Percentiles rank a stretch among this genome's conserved stretches.
Evolutionary conservation across 495 filamentous ascomycete genomes (phyloP).

Genomic region (Sporormia fimetaria): DNA sequence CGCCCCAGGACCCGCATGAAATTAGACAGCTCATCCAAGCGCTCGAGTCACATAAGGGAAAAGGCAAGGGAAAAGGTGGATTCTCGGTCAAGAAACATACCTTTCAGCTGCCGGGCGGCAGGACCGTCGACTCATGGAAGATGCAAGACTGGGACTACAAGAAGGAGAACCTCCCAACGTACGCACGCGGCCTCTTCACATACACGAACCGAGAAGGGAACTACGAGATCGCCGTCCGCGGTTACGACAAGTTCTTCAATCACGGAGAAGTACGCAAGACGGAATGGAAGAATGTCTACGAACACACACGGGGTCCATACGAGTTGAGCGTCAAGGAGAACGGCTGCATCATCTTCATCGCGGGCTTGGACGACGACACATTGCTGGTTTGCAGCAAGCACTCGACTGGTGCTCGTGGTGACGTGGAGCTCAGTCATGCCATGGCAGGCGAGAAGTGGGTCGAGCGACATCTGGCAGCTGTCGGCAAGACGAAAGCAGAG

Average conservation of each 20-base stretch:
- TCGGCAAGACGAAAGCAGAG: slow-evolving; percentile 66
- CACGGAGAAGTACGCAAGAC: slow-evolving; percentile 66
- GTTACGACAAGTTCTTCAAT: slow-evolving; percentile 99
- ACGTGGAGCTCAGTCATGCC: slow-evolving; percentile 67
- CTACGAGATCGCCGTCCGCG: slow-evolving; percentile 69
- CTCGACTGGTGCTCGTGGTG: slow-evolving; percentile 67
- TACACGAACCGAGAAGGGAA: slow-evolving; percentile 47
- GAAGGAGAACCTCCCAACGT: slow-evolving; percentile 66
- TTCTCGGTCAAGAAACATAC: slow-evolving; percentile 65
- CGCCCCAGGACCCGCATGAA: slow-evolving; percentile 52
- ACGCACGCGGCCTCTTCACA: slow-evolving; percentile 89
- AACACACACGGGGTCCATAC: slow-evolving; percentile 74
- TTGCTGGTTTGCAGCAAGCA: slow-evolving; percentile 96
- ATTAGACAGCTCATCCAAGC: slow-evolving; percentile 51
- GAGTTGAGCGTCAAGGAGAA: slow-evolving; percentile 97
- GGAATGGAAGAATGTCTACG: slow-evolving; percentile 66
- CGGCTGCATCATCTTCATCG: slow-evolving; percentile 96
- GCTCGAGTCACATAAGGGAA: slow-evolving; percentile 39
- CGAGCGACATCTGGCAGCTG: slow-evolving; percentile 58
- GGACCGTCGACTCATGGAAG: slow-evolving; percentile 79
- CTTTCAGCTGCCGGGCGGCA: slow-evolving; percentile 48
- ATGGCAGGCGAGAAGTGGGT: slow-evolving; percentile 75
- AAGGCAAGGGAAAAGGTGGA: slow-evolving; percentile 29
- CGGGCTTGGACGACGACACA: slow-evolving; percentile 74
- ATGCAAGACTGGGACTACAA: slow-evolving; percentile 96